Evolutionary conservation across 1,284 basidiomycete genomes (phyloP).

Genomic region (Apiotrichum brassicae): DNA sequence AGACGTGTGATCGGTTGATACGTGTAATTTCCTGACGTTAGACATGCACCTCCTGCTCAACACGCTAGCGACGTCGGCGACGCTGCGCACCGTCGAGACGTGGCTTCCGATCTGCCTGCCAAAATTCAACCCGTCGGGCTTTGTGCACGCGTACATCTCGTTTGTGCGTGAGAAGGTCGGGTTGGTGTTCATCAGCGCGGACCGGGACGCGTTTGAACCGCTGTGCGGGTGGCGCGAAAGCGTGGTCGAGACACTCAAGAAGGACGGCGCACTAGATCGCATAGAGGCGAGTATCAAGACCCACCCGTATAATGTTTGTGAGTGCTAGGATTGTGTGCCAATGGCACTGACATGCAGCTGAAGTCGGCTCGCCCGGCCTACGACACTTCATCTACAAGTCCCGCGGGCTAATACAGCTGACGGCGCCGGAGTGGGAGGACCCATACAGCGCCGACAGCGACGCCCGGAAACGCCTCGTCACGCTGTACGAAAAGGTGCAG

Average conservation of each 20-base stretch:
- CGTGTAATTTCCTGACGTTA: constrained; percentile 33
- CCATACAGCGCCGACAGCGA: constrained; percentile 58
- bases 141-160: constrained; percentile 86
- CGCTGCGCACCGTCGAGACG: constrained; percentile 67
- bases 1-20: too few species aligned
- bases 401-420: constrained; percentile 77
- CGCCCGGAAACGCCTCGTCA: constrained; percentile 53
- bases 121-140: constrained; percentile 83
- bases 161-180: constrained; percentile 53
- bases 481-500: constrained; percentile 75
- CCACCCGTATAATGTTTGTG: constrained; percentile 45
- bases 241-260: constrained; percentile 59
- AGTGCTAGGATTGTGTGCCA: constrained; percentile 9
- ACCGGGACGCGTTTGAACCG: constrained; percentile 48
- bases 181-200: constrained; percentile 48
- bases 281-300: constrained; percentile 26
- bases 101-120: constrained; percentile 96
- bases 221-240: constrained; percentile 62
- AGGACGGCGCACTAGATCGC: constrained; percentile 54
- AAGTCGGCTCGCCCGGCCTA: constrained; percentile 76
- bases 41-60: constrained; percentile 84
- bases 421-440: constrained; percentile 71
- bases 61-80: constrained; percentile 59
- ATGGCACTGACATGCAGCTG: constrained; percentile 36
- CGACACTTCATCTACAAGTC: constrained; percentile 95